Evolutionary conservation across 306 rosid genomes (phyloP).

Genomic region (Citrullus mucosospermus): DNA sequence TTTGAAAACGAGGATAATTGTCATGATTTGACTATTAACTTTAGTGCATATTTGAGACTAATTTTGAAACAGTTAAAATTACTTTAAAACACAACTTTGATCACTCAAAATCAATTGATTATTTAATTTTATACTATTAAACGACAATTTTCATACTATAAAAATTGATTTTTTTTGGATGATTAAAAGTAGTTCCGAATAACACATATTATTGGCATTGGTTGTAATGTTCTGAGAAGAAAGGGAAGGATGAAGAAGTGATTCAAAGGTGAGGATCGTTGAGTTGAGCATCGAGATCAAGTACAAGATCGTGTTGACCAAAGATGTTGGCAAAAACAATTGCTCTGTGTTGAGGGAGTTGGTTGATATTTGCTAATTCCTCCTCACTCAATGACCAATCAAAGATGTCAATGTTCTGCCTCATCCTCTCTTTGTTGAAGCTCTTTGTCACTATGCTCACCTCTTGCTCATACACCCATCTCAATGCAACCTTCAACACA

Average conservation of each 20-base stretch:
- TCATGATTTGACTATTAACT: no score
- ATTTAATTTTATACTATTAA: no score
- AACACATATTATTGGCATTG: no score
- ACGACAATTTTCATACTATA: no score
- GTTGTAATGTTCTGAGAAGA: no score
- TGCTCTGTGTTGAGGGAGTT: neutral
- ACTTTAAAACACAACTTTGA: no score
- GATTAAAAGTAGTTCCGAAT: no score
- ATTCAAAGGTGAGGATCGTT: neutral
- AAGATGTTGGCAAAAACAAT: neutral
- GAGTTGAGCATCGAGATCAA: neutral
- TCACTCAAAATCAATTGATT: no score
- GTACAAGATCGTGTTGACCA: neutral
- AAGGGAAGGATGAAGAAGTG: neutral
- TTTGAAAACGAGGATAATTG: no score
- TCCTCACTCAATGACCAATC: slow-evolving; percentile 20
- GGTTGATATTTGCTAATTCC: neutral
- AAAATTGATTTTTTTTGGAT: no score
- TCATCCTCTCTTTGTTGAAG: slow-evolving; percentile 29
- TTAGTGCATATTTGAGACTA: no score
- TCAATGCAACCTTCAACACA: slow-evolving; percentile 17
- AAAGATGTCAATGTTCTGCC: slow-evolving; percentile 26
- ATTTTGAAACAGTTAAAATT: no score
- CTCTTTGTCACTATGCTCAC: slow-evolving; percentile 27
- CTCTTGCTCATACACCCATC: slow-evolving; percentile 36